Base-by-base conservation (phyloP, 2,329 filamentous ascomycete species). In the Chaetomium globosum region DNA sequence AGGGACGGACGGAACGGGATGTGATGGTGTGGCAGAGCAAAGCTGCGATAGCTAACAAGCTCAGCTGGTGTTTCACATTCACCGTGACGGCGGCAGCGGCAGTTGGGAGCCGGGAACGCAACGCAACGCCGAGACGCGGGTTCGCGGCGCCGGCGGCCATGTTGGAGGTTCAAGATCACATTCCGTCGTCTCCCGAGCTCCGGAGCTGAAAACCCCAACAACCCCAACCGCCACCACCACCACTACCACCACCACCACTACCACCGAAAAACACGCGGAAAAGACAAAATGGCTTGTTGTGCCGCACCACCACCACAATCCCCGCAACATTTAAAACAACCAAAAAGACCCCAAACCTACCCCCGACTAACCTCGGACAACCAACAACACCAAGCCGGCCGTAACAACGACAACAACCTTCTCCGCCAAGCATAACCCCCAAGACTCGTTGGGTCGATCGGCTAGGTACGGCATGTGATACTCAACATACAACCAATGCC, bases 31-130 rank as follows among this genome's bases (percentile, higher is more conserved):
- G 55, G 56, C 49, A 33, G 13, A 46, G 56, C 36, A 33, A 26
- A 46, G 49, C 36, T 26, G 9, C 49, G 31, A 19, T 26, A 23
- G 48, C 56, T 59, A 52, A 59, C 49, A 64, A 64, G 55, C 61
- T 59, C 61, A 64, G 56, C 62, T 55, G 26, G 9, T 39, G 62
- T 64, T 59, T 64, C 61, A 64, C 26, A 49, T 53, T 5, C 2
- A 36, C 23, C 13, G 31, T 9, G 46, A n/a, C 39, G 39, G 46
- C 54, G 31, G 10, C 26, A 33, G 36, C 28, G 23, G 46, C 31
- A 23, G 61, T 58, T 63, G 61, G 61, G n/a, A 39, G 36, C 28
- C 54, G 36, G 49, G 56, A 60, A 56, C 19, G 39, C 21, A 31
- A 52, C 12, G 49, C 19, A 48, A 23, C 46, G 28, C 39, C 39